Evolutionary conservation across 331 rosid genomes (phyloP), one percentile per base, ranked within the genome.

Genomic region (Quercus tomentella): DNA sequence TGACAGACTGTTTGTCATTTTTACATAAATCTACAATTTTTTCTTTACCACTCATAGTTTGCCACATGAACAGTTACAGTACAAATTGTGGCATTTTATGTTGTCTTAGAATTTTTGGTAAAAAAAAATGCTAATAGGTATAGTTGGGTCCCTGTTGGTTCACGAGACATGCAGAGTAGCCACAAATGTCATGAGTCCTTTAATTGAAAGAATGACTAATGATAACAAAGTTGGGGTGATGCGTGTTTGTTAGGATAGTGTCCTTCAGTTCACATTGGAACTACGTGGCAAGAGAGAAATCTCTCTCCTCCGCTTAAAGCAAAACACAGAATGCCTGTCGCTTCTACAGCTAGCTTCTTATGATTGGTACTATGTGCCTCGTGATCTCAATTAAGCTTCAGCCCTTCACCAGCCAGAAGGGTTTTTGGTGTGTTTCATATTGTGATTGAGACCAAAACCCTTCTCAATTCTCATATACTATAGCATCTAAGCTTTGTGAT

Each of bases 141-240:
- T 62, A 60, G 81, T 82, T 80, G 85, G 82, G 83, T 73, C 82
- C 81, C 74, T 41, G 83, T 83, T 82, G 82, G 82, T 84, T 92
- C 97, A 92, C 95, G 94, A 73, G 97, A 86, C 72, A 33, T 1
- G 84, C 58, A 70, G 56, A 56, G 81, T 41, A 82, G 80, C 88
- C 92, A 82, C 89, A 87, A 35, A 80, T 51, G 55, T 31, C 83
- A 56, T 30, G 57, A 56, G 31, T 58, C 35, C 11, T 5, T 0
- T 4, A 21, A 58, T 5, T 0, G 8, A 21, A 58, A 41, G 10
- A 49, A 31, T 12, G 60, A 22, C 33, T 5, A 2, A 20, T 20
- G 54, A 71, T 5, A n/a, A 28, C 17, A 15, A 23, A 52, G 22
- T 7, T 16, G 25, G 2, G 35, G 35, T 14, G 7, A 45, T 0